A percentile compares a stretch with the other conserved stretches of the same genome.
phyloP scores from a whole-genome alignment of 169 alveolate genomes.

The Cryptosporidium muris region DNA sequence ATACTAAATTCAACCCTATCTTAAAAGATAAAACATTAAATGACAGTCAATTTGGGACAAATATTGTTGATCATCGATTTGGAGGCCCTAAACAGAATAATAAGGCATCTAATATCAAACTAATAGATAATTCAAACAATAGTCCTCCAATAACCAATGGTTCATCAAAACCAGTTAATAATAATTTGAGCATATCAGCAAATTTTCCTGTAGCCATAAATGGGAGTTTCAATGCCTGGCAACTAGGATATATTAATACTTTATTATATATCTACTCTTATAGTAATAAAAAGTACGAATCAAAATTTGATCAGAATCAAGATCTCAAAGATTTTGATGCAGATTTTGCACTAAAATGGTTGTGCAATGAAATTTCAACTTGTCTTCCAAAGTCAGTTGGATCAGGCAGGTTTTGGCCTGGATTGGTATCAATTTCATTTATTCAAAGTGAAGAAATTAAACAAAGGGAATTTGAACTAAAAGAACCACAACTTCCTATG shows the following conservation, averaged over 20 bases:
- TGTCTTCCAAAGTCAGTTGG: constrained; percentile 52
- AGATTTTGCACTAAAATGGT: constrained; percentile 4
- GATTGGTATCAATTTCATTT: constrained; percentile 15
- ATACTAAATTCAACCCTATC: neutral
- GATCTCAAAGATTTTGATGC: too few species aligned
- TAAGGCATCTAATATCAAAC: neutral
- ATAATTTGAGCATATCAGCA: neutral
- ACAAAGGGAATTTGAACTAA: constrained; percentile 35
- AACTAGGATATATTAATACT: constrained; percentile 46
- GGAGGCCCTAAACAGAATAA: neutral
- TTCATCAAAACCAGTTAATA: neutral
- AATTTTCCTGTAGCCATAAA: constrained; percentile 14
- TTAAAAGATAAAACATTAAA: neutral
- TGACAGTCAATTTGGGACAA: neutral
- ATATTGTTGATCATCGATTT: neutral
- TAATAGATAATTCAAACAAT: neutral
- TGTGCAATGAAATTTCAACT: constrained; percentile 39
- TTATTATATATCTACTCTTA: constrained; percentile 19
- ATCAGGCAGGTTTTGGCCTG: constrained; percentile 68
- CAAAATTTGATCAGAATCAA: neutral
- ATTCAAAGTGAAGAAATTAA: constrained; percentile 58
- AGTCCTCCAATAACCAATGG: neutral
- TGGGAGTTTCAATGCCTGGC: constrained; percentile 46
- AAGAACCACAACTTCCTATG: constrained; percentile 57
- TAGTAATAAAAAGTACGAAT: neutral